Conservation (phyloP, 352 stramenopile genomes). For the Phytophthora pluvialis region DNA sequence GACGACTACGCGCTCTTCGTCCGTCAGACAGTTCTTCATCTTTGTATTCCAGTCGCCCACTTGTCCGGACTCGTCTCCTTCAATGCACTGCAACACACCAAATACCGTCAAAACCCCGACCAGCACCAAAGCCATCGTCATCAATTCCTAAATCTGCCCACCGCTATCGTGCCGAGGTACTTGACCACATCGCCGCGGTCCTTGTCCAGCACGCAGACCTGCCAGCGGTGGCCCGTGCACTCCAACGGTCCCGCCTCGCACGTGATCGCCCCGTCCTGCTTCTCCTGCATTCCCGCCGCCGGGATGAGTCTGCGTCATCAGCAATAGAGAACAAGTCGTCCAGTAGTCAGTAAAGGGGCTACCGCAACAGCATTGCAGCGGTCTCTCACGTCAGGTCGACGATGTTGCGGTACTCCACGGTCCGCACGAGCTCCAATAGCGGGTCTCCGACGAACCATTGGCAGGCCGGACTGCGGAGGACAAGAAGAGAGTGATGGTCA, state of each 20-base stretch:
- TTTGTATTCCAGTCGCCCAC: constrained; percentile 78
- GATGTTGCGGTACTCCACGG: constrained; percentile 77
- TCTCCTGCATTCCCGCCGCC: constrained; percentile 72
- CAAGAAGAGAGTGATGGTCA: constrained; percentile 12
- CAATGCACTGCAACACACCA: constrained; percentile 56
- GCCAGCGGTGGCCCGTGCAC: constrained; percentile 77
- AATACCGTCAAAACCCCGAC: background rate
- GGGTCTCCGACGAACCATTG: constrained; percentile 83
- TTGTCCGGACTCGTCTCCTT: constrained; percentile 75
- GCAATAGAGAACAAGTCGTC: background rate
- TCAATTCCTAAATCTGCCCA: constrained; percentile 27
- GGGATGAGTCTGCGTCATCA: constrained; percentile 59
- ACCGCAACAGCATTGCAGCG: background rate
- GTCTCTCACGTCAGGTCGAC: constrained; percentile 61
- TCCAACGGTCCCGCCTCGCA: constrained; percentile 73
- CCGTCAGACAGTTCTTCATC: constrained; percentile 71
- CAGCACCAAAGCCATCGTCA: background rate
- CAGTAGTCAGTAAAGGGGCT: constrained; percentile 5
- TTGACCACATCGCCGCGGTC: constrained; percentile 76
- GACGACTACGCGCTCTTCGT: constrained; percentile 57
- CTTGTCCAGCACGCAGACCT: constrained; percentile 78
- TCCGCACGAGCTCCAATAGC: constrained; percentile 71
- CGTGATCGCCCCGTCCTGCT: constrained; percentile 53
- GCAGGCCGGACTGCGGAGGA: constrained; percentile 63
- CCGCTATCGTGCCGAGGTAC: constrained; percentile 76